These are phyloP conservation scores for Penicillium polonicum DNA, from an alignment of 2,329 filamentous ascomycete genomes.

Conservation along the genomic window DNA sequence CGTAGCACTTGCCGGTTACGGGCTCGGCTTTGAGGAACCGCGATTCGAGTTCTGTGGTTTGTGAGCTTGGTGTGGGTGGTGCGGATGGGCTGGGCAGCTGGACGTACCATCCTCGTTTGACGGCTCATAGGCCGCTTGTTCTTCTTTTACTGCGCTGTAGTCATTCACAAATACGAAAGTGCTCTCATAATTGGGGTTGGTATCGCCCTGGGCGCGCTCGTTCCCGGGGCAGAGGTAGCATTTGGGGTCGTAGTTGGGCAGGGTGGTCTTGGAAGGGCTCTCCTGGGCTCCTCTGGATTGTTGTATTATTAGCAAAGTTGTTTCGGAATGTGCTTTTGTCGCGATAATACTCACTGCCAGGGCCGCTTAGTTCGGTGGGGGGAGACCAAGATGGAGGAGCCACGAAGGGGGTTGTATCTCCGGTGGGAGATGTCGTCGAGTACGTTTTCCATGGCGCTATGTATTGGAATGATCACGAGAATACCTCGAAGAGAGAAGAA, in stretches of 20 bases:
- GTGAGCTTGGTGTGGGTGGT: conserved; percentile 5
- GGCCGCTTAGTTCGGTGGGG: conserved; percentile 95
- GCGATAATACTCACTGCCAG: conserved; percentile 76
- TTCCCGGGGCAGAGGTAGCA: conserved; percentile 97
- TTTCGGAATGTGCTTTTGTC: background rate
- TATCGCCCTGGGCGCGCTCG: conserved; percentile 78
- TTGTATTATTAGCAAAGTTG: background rate
- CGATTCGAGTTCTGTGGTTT: conserved; percentile 62
- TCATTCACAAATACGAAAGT: conserved; percentile 97
- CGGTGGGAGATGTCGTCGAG: conserved; percentile 96
- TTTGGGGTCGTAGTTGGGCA: conserved; percentile 82
- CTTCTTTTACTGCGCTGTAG: conserved; percentile 93
- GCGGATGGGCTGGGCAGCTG: background rate
- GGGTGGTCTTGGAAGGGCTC: conserved; percentile 61
- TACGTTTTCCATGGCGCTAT: conserved; percentile 66
- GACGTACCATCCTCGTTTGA: conserved; percentile 50
- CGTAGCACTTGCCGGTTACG: conserved; percentile 94
- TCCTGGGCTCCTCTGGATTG: conserved; percentile 71
- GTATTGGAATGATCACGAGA: background rate
- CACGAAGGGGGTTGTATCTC: conserved; percentile 86
- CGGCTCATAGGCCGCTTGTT: conserved; percentile 74
- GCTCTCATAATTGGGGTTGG: conserved; percentile 79
- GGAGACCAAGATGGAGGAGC: conserved; percentile 90
- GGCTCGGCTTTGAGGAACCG: conserved; percentile 77
- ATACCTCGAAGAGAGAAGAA: conserved; percentile 5